Conservation (phyloP, 169 alveolate species). For the Eimeria acervulina region DNA sequence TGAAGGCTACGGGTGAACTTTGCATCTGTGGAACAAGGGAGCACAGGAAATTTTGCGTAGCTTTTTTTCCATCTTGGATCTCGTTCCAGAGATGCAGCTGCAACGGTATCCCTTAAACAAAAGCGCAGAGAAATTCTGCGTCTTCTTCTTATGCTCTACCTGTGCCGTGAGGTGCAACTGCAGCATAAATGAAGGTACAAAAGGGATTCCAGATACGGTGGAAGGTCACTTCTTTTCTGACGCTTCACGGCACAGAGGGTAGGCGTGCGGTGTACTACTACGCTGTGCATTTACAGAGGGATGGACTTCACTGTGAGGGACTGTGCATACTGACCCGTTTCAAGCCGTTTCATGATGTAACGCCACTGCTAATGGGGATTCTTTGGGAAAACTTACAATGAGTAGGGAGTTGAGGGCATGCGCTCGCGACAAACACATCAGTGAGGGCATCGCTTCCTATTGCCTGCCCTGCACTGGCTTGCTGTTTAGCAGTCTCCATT, state of each 20-base stretch:
- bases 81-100: too few relatives aligned
- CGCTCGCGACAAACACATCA: too few relatives aligned
- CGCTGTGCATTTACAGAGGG: not conserved
- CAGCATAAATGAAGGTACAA: not conserved
- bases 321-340: not conserved
- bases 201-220: not conserved
- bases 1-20: not conserved
- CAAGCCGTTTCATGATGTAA: not conserved
- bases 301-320: not conserved
- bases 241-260: not conserved
- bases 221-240: not conserved
- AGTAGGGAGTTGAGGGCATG: too few relatives aligned
- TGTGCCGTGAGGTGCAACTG: not conserved
- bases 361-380: not conserved
- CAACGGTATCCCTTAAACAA: not conserved
- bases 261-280: not conserved
- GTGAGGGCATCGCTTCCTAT: too few relatives aligned
- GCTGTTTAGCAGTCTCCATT: too few relatives aligned
- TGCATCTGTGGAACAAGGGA: too few relatives aligned
- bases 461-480: too few relatives aligned
- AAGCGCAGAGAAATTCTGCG: not conserved
- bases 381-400: not conserved
- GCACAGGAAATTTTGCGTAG: too few relatives aligned
- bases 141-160: not conserved
- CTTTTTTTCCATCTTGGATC: too few relatives aligned